Conservation (phyloP, 2,329 filamentous ascomycete species). For the Alternaria novae-zelandiae region DNA sequence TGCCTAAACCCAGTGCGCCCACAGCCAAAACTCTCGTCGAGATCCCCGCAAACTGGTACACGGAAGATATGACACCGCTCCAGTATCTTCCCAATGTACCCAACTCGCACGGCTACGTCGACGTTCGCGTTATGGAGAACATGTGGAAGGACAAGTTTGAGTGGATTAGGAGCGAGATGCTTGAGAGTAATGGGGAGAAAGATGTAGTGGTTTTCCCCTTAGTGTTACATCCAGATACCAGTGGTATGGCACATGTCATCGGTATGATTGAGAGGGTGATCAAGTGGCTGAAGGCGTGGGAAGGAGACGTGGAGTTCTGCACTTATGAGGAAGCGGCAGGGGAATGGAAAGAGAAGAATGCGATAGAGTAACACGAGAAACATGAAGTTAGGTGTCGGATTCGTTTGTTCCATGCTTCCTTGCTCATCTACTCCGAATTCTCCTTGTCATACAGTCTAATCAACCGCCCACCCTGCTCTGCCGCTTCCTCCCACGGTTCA, state of each 20-base stretch:
- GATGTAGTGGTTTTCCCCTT: constrained; percentile 57
- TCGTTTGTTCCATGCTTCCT: not conserved
- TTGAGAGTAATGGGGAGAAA: constrained; percentile 41
- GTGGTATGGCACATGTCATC: constrained; percentile 66
- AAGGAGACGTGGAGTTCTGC: constrained; percentile 55
- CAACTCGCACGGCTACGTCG: constrained; percentile 66
- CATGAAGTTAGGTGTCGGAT: too few relatives aligned
- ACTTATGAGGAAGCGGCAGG: constrained; percentile 53
- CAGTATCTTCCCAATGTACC: constrained; percentile 55
- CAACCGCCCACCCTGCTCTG: not conserved
- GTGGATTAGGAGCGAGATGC: constrained; percentile 55
- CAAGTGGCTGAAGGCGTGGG: constrained; percentile 56
- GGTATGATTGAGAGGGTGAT: constrained; percentile 63
- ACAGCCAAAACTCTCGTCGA: constrained; percentile 51
- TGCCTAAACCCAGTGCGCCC: constrained; percentile 29
- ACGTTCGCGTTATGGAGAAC: constrained; percentile 62
- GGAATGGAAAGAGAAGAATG: constrained; percentile 45
- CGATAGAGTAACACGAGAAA: not conserved
- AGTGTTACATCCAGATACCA: constrained; percentile 64
- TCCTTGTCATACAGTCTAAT: not conserved
- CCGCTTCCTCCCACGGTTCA: not conserved
- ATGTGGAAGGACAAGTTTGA: constrained; percentile 68
- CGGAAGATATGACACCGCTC: constrained; percentile 59
- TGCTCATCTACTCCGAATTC: not conserved
- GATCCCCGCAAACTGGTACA: constrained; percentile 60